These are phyloP conservation scores for Vairimorpha ceranae DNA, from an alignment of 371 early-diverging fungal genomes.

Conservation along the genomic window DNA sequence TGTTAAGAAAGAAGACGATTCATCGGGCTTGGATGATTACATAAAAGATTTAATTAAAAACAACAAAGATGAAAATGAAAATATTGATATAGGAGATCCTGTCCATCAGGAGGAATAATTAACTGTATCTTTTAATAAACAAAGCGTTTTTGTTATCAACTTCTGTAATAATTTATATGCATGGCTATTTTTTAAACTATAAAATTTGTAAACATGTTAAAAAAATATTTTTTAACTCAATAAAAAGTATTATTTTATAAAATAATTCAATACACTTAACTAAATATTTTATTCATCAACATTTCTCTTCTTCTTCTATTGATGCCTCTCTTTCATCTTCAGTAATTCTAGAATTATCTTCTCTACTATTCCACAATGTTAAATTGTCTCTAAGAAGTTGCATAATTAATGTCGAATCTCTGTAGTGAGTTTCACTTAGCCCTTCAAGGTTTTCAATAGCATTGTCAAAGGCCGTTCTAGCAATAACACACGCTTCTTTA, in stretches of 20 bases:
- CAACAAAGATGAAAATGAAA: not conserved
- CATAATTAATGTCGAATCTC: conserved; percentile 99
- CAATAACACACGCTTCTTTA: conserved; percentile 91
- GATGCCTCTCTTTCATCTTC: conserved; percentile 19
- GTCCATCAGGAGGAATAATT: not conserved
- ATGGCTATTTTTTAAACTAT: too few species aligned
- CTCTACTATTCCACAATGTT: conserved; percentile 81
- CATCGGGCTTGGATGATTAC: not conserved
- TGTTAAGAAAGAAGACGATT: not conserved
- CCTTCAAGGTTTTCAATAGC: conserved; percentile 98
- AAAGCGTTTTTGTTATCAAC: too few species aligned
- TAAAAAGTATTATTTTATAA: too few species aligned
- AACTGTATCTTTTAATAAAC: too few species aligned
- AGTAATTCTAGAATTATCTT: conserved; percentile 25
- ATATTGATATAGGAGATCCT: conserved; percentile 4
- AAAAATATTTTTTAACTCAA: too few species aligned
- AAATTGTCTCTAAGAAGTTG: conserved; percentile 97
- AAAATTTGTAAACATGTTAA: too few species aligned
- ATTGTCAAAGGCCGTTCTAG: conserved; percentile 96
- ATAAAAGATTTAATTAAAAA: not conserved
- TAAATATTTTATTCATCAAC: not conserved
- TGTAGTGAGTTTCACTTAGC: conserved; percentile 95
- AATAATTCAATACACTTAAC: not conserved
- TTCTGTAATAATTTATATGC: too few species aligned
- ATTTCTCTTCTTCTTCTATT: conserved; percentile 19